These are phyloP conservation scores for Solanum verrucosum DNA, from an alignment of 257 asterid species.

Conservation along the genomic window DNA sequence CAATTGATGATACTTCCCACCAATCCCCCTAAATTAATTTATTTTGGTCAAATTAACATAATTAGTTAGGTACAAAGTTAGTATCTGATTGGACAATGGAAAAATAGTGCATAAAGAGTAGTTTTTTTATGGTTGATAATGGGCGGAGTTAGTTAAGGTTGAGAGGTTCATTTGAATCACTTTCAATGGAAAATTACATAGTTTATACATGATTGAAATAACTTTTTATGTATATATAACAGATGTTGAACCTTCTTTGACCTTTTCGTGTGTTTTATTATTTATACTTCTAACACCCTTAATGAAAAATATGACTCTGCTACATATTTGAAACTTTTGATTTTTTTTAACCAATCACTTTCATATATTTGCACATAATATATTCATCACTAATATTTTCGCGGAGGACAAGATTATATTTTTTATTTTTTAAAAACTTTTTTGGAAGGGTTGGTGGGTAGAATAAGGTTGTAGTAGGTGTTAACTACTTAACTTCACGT, in stretches of 20 bases:
- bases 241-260: too few species aligned
- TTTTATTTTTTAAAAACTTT: too few species aligned
- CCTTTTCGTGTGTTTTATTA: too few species aligned
- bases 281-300: too few species aligned
- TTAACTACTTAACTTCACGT: not conserved
- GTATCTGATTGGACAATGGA: not conserved
- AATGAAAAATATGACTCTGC: too few species aligned
- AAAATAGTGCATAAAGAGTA: not conserved
- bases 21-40: not conserved
- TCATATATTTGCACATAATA: too few species aligned
- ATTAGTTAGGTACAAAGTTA: not conserved
- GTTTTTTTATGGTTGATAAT: not conserved
- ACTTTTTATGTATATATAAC: too few species aligned
- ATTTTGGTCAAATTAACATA: not conserved
- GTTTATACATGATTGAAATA: too few species aligned
- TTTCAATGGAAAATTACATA: rapidly evolving
- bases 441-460: not conserved
- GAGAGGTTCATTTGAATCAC: rapidly evolving
- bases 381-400: too few species aligned
- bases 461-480: not conserved
- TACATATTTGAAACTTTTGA: too few species aligned
- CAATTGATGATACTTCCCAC: not conserved
- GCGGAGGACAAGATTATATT: too few species aligned
- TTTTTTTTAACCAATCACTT: too few species aligned
- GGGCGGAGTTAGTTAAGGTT: not conserved